Conservation (phyloP, 108 stramenopile species). For the Skeletonema marinoi region DNA sequence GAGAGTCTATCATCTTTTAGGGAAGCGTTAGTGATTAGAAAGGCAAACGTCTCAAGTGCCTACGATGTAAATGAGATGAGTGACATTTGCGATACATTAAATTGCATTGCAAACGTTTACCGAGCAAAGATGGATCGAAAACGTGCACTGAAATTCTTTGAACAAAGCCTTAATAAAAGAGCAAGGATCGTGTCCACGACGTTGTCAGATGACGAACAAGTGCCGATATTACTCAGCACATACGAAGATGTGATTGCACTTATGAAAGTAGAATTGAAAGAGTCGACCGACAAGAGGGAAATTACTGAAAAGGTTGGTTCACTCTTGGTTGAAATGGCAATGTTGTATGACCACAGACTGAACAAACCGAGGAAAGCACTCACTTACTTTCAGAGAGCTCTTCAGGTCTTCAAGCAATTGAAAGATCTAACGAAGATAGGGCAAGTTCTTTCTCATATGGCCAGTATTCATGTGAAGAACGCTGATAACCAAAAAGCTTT, state of each 20-base stretch:
- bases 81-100: constrained; percentile 51
- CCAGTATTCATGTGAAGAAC: constrained; percentile 37
- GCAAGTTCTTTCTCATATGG: constrained; percentile 42
- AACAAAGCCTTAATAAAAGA: constrained; percentile 38
- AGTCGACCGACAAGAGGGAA: constrained; percentile 6
- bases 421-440: constrained; percentile 39
- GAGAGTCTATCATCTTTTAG: constrained; percentile 40
- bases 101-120: constrained; percentile 58
- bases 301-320: constrained; percentile 29
- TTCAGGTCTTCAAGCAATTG: constrained; percentile 39
- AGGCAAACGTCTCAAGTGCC: constrained; percentile 23
- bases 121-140: constrained; percentile 25
- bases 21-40: constrained; percentile 38
- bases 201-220: constrained; percentile 12
- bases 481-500: constrained; percentile 35
- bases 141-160: constrained; percentile 43
- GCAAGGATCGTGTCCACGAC: constrained; percentile 7
- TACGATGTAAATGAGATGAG: constrained; percentile 30
- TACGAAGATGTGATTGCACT: constrained; percentile 56
- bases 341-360: constrained; percentile 40
- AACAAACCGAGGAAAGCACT: constrained; percentile 36
- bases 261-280: constrained; percentile 26
- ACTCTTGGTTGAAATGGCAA: constrained; percentile 41
- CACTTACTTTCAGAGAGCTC: constrained; percentile 42
- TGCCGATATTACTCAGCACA: constrained; percentile 21